Percentiles rank a stretch among this genome's conserved stretches.
These are phyloP conservation scores for Brassica juncea DNA, from an alignment of 345 rosid genomes.

Conservation along the genomic window DNA sequence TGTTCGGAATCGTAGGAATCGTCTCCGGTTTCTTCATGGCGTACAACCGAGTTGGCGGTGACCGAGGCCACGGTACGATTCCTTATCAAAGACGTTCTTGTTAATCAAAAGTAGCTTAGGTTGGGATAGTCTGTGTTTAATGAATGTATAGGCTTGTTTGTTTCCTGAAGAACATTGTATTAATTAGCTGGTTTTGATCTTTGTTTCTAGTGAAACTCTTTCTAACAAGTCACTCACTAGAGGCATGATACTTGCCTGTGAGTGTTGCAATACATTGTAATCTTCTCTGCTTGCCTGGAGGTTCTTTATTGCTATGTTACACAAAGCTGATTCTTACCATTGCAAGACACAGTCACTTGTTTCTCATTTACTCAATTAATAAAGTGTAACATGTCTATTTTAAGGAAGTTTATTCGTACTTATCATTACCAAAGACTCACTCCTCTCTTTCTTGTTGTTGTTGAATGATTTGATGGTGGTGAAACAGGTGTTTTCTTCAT, in stretches of 20 bases:
- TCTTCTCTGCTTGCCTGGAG: constrained; percentile 9
- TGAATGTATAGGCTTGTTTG: neutral
- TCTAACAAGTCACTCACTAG: neutral
- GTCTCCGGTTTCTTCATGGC: constrained; percentile 73
- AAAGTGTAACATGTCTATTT: neutral
- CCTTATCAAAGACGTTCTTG: too few relatives aligned
- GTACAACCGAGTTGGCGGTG: constrained; percentile 78
- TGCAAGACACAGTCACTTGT: neutral
- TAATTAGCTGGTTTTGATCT: neutral
- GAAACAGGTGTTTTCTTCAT: constrained; percentile 85
- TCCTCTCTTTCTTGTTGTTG: neutral
- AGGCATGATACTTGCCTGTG: neutral
- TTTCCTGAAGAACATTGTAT: neutral
- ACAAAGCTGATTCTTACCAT: constrained; percentile 8
- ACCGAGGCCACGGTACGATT: constrained; percentile 73
- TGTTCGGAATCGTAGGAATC: constrained; percentile 77
- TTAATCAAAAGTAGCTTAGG: neutral
- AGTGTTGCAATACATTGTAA: neutral
- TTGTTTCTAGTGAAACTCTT: neutral
- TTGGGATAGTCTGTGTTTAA: neutral
- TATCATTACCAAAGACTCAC: constrained; percentile 14
- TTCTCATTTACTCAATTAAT: neutral
- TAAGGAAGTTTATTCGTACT: neutral
- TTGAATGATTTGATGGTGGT: constrained; percentile 20
- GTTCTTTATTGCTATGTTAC: neutral